Evolutionary conservation across 139 green algal species (phyloP).

Genomic region (Raphidocelis subcapitata): DNA sequence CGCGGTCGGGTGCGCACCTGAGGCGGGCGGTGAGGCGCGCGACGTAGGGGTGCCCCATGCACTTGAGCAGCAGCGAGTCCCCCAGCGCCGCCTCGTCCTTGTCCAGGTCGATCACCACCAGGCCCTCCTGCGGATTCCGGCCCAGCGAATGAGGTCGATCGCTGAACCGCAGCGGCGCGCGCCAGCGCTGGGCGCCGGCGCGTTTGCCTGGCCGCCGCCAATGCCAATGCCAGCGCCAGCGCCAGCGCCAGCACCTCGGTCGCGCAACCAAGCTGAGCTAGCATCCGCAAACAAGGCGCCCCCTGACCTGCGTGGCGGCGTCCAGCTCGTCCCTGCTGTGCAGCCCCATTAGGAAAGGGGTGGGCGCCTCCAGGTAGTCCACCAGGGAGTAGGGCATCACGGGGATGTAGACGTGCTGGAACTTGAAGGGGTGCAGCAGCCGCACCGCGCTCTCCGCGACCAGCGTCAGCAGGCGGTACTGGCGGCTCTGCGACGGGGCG

Average conservation of each 20-base stretch:
- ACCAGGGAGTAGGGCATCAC: constrained; percentile 39
- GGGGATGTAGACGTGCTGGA: constrained; percentile 57
- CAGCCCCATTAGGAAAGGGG: constrained; percentile 61
- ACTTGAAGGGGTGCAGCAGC: constrained; percentile 50
- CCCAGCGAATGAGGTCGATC: constrained; percentile 1
- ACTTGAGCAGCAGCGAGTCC: not conserved
- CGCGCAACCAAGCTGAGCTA: too few species aligned
- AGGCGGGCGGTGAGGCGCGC: too few species aligned
- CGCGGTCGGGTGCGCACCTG: not conserved
- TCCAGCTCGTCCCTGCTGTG: constrained; percentile 10
- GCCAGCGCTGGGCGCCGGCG: not conserved
- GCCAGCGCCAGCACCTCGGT: too few species aligned
- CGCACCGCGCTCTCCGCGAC: constrained; percentile 34
- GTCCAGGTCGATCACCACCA: constrained; percentile 54
- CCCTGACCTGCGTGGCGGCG: not conserved
- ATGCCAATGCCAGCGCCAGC: too few species aligned
- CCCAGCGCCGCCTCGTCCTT: constrained; percentile 10
- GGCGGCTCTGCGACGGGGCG: constrained; percentile 10
- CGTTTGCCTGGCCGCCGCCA: too few species aligned
- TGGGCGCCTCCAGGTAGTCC: constrained; percentile 57
- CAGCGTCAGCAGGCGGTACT: constrained; percentile 35
- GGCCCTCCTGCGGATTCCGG: constrained; percentile 14
- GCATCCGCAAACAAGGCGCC: too few species aligned
- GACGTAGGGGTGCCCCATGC: not conserved
- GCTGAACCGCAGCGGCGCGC: not conserved